Evolutionary conservation across 805 yeast species (phyloP), one percentile per base, ranked within the genome.

Genomic region (Blastobotrys attinorum): DNA sequence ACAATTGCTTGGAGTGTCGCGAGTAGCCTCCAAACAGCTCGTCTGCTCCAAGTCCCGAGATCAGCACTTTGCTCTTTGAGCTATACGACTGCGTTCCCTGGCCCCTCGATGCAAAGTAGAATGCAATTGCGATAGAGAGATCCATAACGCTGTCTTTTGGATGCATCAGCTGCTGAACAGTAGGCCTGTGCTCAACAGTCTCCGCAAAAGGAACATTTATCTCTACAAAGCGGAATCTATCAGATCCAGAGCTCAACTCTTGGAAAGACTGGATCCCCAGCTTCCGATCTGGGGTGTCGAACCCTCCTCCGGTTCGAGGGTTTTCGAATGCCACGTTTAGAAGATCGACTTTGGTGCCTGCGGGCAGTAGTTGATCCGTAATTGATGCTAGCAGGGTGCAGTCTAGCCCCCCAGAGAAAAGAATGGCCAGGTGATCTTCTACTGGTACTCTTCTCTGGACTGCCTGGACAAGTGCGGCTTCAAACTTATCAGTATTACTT

Each of bases 21-120:
- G 95, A 84, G 60, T 92, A 92, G 0, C 99, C 99, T 0, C 96
- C 99, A 67, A 84, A 89, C 16, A 92, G 64, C 62, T 92, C 99
- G 64, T 92, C 99, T 0, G 98, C 98, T 1, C 99, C 99, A 10
- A 92, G 69, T 0, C 99, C 99, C 43, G 96, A 85, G 29, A 92
- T 67, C 6, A 92, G 61, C 0, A 92, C 95, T 51, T 77, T 75
- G 6, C 87, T 44, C 4, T 31, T 17, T 20, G 50, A 45, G 2
- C 57, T 49, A 53, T 79, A 82, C 5, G 45, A 50, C 2, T 15
- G 11, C 11, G 45, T 52, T 0, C 82, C 78, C 6, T 49, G 40
- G 6, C 83, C 84, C 47, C 76, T 69, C 1, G 95, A 74, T 0
- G 97, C 97, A 65, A 88, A 92, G 59, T 81, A 88, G 57, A 92